These are phyloP conservation scores for Citrus trifoliata DNA, from an alignment of 345 rosid genomes.

Conservation along the genomic window DNA sequence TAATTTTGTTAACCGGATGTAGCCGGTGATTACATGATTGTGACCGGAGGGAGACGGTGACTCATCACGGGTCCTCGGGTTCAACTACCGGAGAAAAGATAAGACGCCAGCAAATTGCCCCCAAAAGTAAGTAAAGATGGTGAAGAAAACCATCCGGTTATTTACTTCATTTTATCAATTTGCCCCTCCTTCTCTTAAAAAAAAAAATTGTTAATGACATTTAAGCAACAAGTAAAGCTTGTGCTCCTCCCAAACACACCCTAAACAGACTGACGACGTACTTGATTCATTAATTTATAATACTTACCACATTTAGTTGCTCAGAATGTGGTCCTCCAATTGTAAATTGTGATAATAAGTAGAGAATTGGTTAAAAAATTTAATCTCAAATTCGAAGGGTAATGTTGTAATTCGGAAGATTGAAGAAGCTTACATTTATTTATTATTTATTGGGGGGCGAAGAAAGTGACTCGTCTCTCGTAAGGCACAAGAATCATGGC, in stretches of 20 bases:
- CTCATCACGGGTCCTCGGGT: slow-evolving; percentile 49
- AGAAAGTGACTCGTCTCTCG: slow-evolving; percentile 31
- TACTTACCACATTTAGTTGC: neutral
- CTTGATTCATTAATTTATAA: neutral
- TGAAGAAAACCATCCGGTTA: slow-evolving; percentile 13
- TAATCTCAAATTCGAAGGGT: neutral
- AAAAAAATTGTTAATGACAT: neutral
- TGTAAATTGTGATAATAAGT: neutral
- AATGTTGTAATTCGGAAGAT: slow-evolving; percentile 14
- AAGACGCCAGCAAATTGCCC: slow-evolving; percentile 36
- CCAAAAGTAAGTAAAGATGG: slow-evolving; percentile 21
- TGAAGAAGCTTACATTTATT: slow-evolving; percentile 10
- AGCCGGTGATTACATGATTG: slow-evolving; percentile 21
- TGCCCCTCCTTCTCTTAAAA: slow-evolving; percentile 5
- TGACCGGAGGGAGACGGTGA: slow-evolving; percentile 36
- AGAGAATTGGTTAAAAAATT: neutral
- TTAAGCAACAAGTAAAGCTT: neutral
- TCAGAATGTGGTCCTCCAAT: neutral
- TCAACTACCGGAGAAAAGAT: slow-evolving; percentile 34
- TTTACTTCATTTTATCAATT: slow-evolving; percentile 19
- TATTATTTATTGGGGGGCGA: neutral
- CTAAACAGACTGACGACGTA: neutral
- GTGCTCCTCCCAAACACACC: neutral
- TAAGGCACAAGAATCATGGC: slow-evolving; percentile 50
- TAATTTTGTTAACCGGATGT: slow-evolving; percentile 15